Evolutionary conservation across 495 filamentous ascomycete species (phyloP), one percentile per base, ranked within the genome.

Genomic region (Penicillium longicatenatum): DNA sequence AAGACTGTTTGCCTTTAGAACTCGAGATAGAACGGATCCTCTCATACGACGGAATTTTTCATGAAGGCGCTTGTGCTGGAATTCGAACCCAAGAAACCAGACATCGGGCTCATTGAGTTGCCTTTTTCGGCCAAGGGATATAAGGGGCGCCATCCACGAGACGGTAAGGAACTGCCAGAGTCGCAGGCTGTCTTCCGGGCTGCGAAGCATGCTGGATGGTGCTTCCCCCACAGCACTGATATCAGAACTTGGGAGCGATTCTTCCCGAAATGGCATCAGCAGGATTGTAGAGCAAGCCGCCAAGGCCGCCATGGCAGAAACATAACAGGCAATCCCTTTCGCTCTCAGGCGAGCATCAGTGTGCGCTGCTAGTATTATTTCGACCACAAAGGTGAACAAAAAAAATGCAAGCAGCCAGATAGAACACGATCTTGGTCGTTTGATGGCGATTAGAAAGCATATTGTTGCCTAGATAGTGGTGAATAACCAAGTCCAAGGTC

Each of bases 101-200:
- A 95, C 89, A 68, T 94, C 90, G 49, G 86, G 80, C 45, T 93
- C 84, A 61, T 92, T 73, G 5, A 95, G 66, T 65, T 88, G 83
- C 52, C 83, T 74, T 30, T 76, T 76, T 37, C 76, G 80, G 6
- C 88, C 90, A 19, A 82, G 56, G 2, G 77, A 71, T 42, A 93
- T 91, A 26, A 95, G 70, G 0, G 90, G 86, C 4, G 76, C 75
- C 83, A 95, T 86, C 91, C 91, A 95, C 0, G 89, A 91, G 6
- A 95, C 87, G 3, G 84, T 86, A 74, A 91, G 85, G 65, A 86
- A 95, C 64, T 93, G 89, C 87, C 88, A 93, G 1, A 90, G 76
- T 20, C 79, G 87, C 39, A 94, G 66, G 57, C 88, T 82, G 63
- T 95, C 91, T 67, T 95, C 91, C n/a, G 91, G 91, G 48, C 87